Percentiles rank a stretch among this genome's conserved stretches.
Evolutionary conservation across 371 early-diverging fungal species (phyloP).

Genomic region (Actinomucor elegans): DNA sequence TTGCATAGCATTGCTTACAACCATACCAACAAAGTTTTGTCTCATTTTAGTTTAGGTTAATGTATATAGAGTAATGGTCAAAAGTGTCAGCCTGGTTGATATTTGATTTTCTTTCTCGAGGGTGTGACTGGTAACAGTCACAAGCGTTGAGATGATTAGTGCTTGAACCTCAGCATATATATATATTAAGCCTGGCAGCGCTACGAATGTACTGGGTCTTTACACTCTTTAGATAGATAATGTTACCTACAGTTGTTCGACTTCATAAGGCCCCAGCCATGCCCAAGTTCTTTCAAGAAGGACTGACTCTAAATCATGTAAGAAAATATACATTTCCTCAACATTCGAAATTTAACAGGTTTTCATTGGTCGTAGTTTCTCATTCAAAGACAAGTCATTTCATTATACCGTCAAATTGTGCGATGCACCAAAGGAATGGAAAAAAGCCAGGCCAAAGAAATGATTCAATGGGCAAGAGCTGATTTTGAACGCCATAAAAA

Average conservation of each 20-base stretch:
- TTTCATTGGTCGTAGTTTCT: constrained; percentile 46
- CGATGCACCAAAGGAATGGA: constrained; percentile 58
- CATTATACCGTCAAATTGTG: constrained; percentile 61
- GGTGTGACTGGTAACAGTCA: no score
- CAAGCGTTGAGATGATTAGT: no score
- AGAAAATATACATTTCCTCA: no score
- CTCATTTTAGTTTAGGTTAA: constrained; percentile 57
- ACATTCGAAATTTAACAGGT: no score
- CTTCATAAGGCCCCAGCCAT: constrained; percentile 34
- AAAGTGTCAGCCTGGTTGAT: no score
- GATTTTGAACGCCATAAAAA: constrained; percentile 65
- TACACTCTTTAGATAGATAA: no score
- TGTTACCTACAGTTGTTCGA: constrained; percentile 25
- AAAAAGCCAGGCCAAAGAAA: constrained; percentile 49
- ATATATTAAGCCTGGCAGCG: no score
- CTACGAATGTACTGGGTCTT: no score
- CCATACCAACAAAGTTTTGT: constrained; percentile 83
- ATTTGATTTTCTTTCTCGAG: no score
- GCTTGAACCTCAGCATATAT: no score
- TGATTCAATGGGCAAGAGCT: constrained; percentile 57
- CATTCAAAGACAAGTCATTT: constrained; percentile 53
- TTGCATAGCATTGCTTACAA: constrained; percentile 87
- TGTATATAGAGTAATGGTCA: no score
- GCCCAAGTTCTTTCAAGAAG: constrained; percentile 45
- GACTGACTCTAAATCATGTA: constrained; percentile 46